Conservation (phyloP, 2,329 filamentous ascomycete species). For the Lachnellula suecica region DNA sequence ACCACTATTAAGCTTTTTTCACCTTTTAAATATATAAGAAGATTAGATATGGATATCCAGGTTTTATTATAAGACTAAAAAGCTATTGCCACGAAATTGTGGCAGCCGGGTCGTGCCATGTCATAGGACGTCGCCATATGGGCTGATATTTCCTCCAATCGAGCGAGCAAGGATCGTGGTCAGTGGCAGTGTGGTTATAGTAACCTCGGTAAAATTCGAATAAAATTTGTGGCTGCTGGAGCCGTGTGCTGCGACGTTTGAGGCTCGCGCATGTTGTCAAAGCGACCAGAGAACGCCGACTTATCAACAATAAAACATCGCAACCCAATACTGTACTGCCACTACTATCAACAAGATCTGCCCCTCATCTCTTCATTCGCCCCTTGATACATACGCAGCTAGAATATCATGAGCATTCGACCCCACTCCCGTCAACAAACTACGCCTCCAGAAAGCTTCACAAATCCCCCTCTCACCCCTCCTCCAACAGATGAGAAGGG, state of each 20-base stretch:
- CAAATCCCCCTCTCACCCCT: conserved; percentile 17
- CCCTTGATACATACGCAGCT: background rate
- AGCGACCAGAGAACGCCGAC: background rate
- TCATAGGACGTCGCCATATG: background rate
- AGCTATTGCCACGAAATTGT: background rate
- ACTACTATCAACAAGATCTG: background rate
- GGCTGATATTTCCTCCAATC: conserved; percentile 1
- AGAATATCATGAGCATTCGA: conserved; percentile 16
- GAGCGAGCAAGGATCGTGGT: conserved; percentile 2
- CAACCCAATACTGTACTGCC: background rate
- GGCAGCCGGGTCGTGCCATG: background rate
- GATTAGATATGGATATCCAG: background rate
- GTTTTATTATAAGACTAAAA: conserved; percentile 1
- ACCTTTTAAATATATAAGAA: background rate
- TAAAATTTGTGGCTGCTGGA: no score
- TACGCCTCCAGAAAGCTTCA: conserved; percentile 20
- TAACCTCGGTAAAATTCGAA: conserved; percentile 8
- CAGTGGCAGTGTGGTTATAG: conserved; percentile 4
- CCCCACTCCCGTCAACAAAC: conserved; percentile 10
- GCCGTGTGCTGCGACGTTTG: no score
- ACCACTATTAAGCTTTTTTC: conserved; percentile 3
- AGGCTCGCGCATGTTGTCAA: background rate
- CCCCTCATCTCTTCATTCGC: conserved; percentile 1
- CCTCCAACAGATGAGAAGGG: conserved; percentile 18
- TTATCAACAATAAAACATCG: conserved; percentile 1